phyloP scores from a whole-genome alignment of 2,329 filamentous ascomycete species.

The Paracamarosporium sp. region DNA sequence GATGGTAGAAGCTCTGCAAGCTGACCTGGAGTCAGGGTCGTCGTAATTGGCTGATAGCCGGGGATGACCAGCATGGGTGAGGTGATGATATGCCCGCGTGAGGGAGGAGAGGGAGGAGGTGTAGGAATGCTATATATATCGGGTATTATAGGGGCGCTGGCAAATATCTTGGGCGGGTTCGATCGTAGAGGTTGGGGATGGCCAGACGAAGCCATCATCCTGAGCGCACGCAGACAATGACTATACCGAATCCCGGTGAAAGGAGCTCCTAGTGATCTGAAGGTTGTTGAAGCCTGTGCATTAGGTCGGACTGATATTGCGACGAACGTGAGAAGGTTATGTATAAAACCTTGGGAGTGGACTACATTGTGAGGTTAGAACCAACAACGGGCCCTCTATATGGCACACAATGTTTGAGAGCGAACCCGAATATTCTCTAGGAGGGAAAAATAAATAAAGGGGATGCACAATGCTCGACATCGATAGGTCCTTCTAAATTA shows the following conservation, averaged over 20 bases:
- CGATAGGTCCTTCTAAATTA: too few relatives aligned
- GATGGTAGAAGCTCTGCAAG: slow-evolving; percentile 12
- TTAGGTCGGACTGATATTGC: not conserved
- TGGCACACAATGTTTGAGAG: not conserved
- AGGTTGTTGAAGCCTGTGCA: not conserved
- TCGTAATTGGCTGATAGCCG: slow-evolving; percentile 8
- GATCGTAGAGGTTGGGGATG: not conserved
- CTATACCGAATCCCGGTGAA: too few relatives aligned
- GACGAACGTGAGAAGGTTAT: not conserved
- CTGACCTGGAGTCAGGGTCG: slow-evolving; percentile 11
- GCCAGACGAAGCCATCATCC: not conserved
- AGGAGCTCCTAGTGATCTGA: not conserved
- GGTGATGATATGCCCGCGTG: not conserved
- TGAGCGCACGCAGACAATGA: not conserved
- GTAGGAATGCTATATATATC: too few relatives aligned
- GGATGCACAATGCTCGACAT: not conserved
- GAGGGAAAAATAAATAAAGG: too few relatives aligned
- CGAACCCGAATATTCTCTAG: too few relatives aligned
- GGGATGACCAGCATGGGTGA: slow-evolving; percentile 14
- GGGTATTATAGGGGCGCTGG: not conserved
- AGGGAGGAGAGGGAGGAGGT: not conserved
- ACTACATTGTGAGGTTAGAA: not conserved
- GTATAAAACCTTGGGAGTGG: not conserved
- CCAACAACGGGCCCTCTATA: not conserved
- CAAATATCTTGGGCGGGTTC: not conserved